Evolutionary conservation across 2,329 filamentous ascomycete species (phyloP).

Genomic region (Lecanicillium sp.): DNA sequence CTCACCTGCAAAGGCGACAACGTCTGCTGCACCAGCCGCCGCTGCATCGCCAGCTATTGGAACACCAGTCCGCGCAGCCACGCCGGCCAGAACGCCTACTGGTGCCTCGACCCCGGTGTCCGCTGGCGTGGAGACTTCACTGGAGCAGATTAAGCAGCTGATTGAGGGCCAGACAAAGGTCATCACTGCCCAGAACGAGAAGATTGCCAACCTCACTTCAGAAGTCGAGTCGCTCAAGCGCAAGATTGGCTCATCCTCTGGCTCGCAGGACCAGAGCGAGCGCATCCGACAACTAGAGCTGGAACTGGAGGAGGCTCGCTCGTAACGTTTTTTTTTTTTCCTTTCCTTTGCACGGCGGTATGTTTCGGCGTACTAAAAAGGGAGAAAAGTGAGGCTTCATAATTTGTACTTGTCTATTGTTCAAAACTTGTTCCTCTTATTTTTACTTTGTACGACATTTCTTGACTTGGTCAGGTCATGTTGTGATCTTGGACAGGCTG

Average conservation of each 20-base stretch:
- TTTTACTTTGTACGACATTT: too few species aligned
- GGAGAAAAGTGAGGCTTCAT: too few species aligned
- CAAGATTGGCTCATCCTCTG: slow-evolving; percentile 50
- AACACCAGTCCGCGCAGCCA: slow-evolving; percentile 16
- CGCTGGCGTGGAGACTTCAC: slow-evolving; percentile 49
- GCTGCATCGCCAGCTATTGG: slow-evolving; percentile 13
- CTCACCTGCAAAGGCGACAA: slow-evolving; percentile 13
- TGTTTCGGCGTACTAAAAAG: background rate
- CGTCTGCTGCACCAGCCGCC: slow-evolving; percentile 12
- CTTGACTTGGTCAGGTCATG: too few species aligned
- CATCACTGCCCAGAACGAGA: slow-evolving; percentile 68
- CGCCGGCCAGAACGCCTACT: slow-evolving; percentile 24
- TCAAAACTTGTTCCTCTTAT: too few species aligned
- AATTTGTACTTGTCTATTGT: too few species aligned
- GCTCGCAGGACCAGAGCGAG: slow-evolving; percentile 56
- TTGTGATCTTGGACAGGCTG: too few species aligned
- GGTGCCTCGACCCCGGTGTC: slow-evolving; percentile 19
- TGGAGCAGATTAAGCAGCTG: slow-evolving; percentile 70
- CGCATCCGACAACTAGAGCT: slow-evolving; percentile 60
- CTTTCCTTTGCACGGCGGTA: too few species aligned
- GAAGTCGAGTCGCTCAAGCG: slow-evolving; percentile 79
- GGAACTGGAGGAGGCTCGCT: slow-evolving; percentile 57
- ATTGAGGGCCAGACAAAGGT: slow-evolving; percentile 71
- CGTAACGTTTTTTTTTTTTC: slow-evolving; percentile 25
- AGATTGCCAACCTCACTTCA: slow-evolving; percentile 60